Percentiles rank a stretch among this genome's conserved stretches.
Conservation (phyloP, 179 eudicot genomes). For the Beta lomatogona region DNA sequence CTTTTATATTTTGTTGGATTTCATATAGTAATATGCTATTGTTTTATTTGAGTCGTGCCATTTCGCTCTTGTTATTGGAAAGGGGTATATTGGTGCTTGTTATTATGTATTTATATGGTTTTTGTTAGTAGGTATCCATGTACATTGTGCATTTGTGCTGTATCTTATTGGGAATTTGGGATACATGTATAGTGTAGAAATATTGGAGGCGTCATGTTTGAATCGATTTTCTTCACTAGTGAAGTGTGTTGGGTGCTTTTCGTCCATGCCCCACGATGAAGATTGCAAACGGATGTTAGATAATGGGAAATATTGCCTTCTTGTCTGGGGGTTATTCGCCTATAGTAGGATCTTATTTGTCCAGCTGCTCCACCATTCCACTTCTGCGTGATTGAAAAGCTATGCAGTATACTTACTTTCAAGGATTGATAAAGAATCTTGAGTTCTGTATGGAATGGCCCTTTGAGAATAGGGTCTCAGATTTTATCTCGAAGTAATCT, state of each 20-base stretch:
- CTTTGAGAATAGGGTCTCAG: neutral
- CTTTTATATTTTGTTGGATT: neutral
- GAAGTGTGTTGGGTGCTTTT: neutral
- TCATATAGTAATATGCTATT: conserved; percentile 1
- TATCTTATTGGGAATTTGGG: neutral
- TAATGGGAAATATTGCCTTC: neutral
- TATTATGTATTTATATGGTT: neutral
- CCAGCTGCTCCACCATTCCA: neutral
- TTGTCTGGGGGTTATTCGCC: neutral
- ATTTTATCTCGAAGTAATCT: no score
- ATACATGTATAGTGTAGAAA: neutral
- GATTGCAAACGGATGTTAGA: neutral
- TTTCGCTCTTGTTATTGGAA: neutral
- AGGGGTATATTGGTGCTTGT: conserved; percentile 7
- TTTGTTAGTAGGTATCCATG: neutral
- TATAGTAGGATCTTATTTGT: neutral
- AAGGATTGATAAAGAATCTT: neutral
- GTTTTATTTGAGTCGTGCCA: conserved; percentile 14
- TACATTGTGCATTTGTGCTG: conserved; percentile 5
- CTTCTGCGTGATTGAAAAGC: neutral
- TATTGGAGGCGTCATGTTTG: neutral
- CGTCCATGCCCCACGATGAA: neutral
- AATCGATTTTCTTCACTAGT: neutral
- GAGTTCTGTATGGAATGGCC: neutral
- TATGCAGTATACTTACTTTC: neutral